Base-by-base conservation (phyloP, 2,329 filamentous ascomycete species). In the Neospermospora avenae region DNA sequence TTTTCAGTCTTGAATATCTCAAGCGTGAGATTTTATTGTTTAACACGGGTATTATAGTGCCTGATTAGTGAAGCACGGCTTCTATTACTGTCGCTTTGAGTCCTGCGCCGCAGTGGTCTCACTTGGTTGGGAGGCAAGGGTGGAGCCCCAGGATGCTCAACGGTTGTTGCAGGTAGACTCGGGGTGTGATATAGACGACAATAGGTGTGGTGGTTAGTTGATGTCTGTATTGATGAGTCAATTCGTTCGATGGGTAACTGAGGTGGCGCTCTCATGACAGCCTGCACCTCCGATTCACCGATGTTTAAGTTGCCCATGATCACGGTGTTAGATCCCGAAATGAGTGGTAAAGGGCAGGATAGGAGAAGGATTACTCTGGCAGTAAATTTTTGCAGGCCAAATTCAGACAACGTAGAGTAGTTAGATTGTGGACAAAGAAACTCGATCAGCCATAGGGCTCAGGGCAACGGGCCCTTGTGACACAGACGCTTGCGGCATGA, bases 111-210 rank as follows among this genome's bases (percentile, higher is more conserved):
- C 20, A 59, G 24, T 42, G 25, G 22, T 51, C 51, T 59, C 18
- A 44, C 44, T 18, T 37, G 48, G 14, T 11, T 28, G 20, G 57
- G 57, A 11, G n/a, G 28, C 42, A 41, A 46, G 14, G 57, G 48
- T 25, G 57, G 57, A 10, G 28, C 20, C 14, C 57, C 57, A 2
- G 57, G 57, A 28, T 59, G 51, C 8, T 22, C 18, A 14, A 54
- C 20, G 4, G n/a, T 46, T 18, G 57, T 22, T 20, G 46, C 34
- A 28, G 16, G 44, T 28, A 31, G 18, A 14, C 53, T 25, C n/a
- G 57, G 48, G 35, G 48, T 46, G 39, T 53, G 53, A 46, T 54
- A 59, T 42, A 59, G 20, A 8, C 57, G 48, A 14, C 57, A 59
- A 28, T 52, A 24, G n/a, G 57, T 52, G 14, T 53, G 34, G 34